Percentiles rank a stretch among this genome's conserved stretches.
Evolutionary conservation across 352 stramenopile species (phyloP).

Genomic region (Pythium oligandrum): DNA sequence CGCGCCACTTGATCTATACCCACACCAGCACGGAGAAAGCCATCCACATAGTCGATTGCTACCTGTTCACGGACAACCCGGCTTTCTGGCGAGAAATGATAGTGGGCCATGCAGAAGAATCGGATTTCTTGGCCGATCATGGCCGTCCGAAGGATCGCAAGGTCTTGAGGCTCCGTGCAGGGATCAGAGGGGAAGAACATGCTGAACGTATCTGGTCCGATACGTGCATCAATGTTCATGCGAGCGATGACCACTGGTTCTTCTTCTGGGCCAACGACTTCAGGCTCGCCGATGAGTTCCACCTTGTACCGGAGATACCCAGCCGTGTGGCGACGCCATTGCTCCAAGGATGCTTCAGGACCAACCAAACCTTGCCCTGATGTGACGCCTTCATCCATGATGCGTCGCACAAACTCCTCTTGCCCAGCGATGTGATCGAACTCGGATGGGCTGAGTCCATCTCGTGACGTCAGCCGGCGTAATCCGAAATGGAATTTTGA

Average conservation of each 20-base stretch:
- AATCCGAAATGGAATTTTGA: constrained; percentile 3
- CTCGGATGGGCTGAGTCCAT: background rate
- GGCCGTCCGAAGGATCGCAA: no score
- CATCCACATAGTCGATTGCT: constrained; percentile 9
- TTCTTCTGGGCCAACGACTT: constrained; percentile 1
- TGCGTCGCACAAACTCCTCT: background rate
- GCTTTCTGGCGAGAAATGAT: constrained; percentile 5
- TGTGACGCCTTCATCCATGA: no score
- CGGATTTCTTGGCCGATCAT: constrained; percentile 2
- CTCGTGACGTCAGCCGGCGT: background rate
- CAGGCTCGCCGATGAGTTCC: background rate
- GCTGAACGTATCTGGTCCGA: constrained; percentile 5
- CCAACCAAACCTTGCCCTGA: background rate
- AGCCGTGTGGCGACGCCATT: constrained; percentile 3
- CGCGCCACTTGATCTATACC: background rate
- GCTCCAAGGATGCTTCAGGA: background rate
- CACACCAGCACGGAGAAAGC: constrained; percentile 1
- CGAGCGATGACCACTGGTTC: constrained; percentile 6
- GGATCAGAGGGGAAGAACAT: constrained; percentile 10
- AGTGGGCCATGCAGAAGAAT: constrained; percentile 10
- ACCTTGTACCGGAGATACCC: constrained; percentile 1
- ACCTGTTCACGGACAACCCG: constrained; percentile 5
- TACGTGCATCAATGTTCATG: constrained; percentile 5
- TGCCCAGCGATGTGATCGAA: background rate
- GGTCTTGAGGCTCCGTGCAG: background rate